Evolutionary conservation across 768 basidiomycete species (phyloP), one percentile per base, ranked within the genome.

Genomic region (Thelephora ganbajun): DNA sequence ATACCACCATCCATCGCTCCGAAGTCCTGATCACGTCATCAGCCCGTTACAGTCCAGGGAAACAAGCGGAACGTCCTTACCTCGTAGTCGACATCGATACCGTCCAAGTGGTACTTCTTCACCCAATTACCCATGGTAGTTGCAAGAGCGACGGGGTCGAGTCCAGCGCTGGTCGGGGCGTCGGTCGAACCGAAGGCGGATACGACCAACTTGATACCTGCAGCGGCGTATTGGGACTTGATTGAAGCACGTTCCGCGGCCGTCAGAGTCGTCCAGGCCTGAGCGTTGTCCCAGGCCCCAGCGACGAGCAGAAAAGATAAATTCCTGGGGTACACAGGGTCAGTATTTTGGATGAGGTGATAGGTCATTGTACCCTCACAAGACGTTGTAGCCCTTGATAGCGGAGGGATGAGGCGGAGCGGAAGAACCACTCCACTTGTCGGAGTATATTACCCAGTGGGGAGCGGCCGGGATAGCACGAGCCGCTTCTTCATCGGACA

Each of bases 191-290:
- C 80, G 55, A 80, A 83, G 1, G 70, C 74, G 23, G 79, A 79
- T 7, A 83, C 81, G 50, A 80, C 72, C 19, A 80, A 59, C 48
- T 70, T 74, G 57, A 80, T 71, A 1, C 79, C 79, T 6, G 77
- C 77, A 12, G 70, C 68, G 37, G 67, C 63, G 55, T 80, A 83
- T 46, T 74, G 65, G 0, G 71, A 58, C 54, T 77, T 71, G 53
- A 77, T 61, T 30, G 65, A 57, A 36, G 70, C 54, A 33, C 80
- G 70, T 44, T 77, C 64, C 6, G 62, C 57, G 23, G 56, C 66
- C 12, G 66, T 69, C 26, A 78, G 59, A 37, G 57, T 55, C 4
- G 69, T 69, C 78, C 77, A 79, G 57, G 74, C 73, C 2, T 66
- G 53, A 6, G 76, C 78, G 64, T 79, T 76, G 56, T 81, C 79